Evolutionary conservation across 345 rosid species (phyloP), one percentile per base, ranked within the genome.

Genomic region (sweet orange (Citrus sinensis)): DNA sequence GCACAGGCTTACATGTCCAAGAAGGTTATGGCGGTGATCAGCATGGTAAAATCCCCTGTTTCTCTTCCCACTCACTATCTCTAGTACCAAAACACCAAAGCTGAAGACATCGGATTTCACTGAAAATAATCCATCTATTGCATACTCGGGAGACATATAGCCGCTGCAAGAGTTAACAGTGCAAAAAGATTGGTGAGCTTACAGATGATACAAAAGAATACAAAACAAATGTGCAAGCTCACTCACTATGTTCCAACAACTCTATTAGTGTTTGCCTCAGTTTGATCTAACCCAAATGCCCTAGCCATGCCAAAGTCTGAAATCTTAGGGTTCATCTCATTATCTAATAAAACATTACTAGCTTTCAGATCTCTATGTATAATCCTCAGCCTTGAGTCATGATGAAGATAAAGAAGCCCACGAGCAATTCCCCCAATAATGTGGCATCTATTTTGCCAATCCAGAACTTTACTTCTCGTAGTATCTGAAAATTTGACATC

Each of bases 301-400:
- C 87, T 82, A 51, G 89, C 89, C 82, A 88, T 67, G 37, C 91
- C 91, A 11, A 86, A 88, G 34, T 88, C 91, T 7, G 89, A 88
- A 56, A 88, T 84, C 71, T 86, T 88, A 0, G 89, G 89, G 49
- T 76, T 84, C 86, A 86, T 72, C 6, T 85, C 80, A 19, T 46
- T 72, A 29, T 87, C 90, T 13, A 87, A 75, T n/a, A 87, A 74
- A 22, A 87, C 67, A 32, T 87, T 88, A 80, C 86, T 86, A 4
- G 86, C 81, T 73, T 88, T 86, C 2, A 88, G 81, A 78, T 88
- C 80, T 75, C 83, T 76, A 4, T 83, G 81, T 35, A 80, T 63
- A 20, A 83, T 80, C 39, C 73, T 39, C 19, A 76, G 56, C 74
- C 86, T 80, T 1, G 86, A 83, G 34, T 83, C 86, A 73, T 83